Percentiles rank a stretch among this genome's conserved stretches.
These are phyloP conservation scores for Yarrowia sp. DNA, from an alignment of 805 yeast genomes.

Conservation along the genomic window DNA sequence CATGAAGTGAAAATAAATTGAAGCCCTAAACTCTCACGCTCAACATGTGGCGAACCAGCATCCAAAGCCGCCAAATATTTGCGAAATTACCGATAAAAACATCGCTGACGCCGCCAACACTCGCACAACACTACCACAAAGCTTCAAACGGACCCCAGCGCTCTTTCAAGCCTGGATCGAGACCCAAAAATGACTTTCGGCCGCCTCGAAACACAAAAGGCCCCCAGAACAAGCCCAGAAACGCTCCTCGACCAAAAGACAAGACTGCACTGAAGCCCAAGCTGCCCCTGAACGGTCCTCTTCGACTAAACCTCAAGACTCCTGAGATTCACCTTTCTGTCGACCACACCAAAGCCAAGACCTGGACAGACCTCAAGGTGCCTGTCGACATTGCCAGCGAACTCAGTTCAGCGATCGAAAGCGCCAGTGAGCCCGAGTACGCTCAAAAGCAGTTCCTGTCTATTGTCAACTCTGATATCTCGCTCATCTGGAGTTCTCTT, in stretches of 20 bases:
- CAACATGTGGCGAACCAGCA: slow-evolving; percentile 22
- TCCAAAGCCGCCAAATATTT: neutral
- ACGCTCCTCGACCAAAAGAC: slow-evolving; percentile 5
- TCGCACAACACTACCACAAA: neutral
- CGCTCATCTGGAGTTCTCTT: slow-evolving; percentile 12
- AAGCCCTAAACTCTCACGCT: slow-evolving; percentile 1
- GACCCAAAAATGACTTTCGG: neutral
- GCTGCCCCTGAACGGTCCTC: slow-evolving; percentile 4
- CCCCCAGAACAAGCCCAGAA: neutral
- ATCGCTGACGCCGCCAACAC: neutral
- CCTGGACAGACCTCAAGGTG: slow-evolving; percentile 10
- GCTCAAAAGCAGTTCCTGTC: slow-evolving; percentile 10
- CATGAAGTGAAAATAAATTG: slow-evolving; percentile 23
- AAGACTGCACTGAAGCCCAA: neutral
- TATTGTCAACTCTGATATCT: slow-evolving; percentile 4
- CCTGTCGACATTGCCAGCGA: neutral
- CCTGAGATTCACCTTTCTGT: neutral
- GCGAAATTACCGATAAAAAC: neutral
- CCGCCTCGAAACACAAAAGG: neutral
- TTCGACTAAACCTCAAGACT: neutral
- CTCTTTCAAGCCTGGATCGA: neutral
- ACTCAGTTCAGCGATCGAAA: neutral
- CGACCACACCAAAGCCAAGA: slow-evolving; percentile 1
- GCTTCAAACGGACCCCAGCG: neutral
- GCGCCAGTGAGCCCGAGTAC: neutral